Base-by-base conservation (phyloP, 2,329 filamentous ascomycete genomes). In the Fusarium sp. region DNA sequence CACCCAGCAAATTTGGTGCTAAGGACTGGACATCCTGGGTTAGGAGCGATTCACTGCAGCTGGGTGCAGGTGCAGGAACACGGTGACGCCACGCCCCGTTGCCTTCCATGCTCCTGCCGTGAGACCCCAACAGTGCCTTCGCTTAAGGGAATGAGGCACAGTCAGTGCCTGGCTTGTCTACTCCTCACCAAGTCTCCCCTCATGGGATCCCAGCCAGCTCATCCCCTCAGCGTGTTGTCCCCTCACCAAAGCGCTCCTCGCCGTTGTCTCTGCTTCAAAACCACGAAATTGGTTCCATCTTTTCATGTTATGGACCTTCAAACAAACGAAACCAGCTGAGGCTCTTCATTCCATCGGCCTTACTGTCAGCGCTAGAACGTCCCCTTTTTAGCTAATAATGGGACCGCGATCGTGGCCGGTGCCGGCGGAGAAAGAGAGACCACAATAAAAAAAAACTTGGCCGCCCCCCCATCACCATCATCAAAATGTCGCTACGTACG, bases 31-130 rank as follows among this genome's bases (percentile, higher is more conserved):
- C 14, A 46, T 14, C 42, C 42, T 46, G 38, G 17, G 42, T 20
- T 20, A 66, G 49, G 29, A 27, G 38, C 27, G 27, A 38, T 55
- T 35, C 40, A 35, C 53, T 53, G 40, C 56, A 59, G 56, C 27
- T 31, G 46, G 22, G 65, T 65, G 65, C 68, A 70, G 22, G 65
- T 65, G 65, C 68, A 70, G 68, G 68, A 70, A 70, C 68, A 65
- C 61, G 46, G 56, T 38, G 56, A 62, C 60, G 67, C 68, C 68
- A 64, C 68, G 44, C 51, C 51, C 33, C 53, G 27, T 56, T 49
- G 31, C 20, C 42, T 67, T 33, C 20, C 42, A 63, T 33, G 53
- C 49, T 29, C 67, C 67, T 67, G 51, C 38, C 64, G 20, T 27
- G 46, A 38, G 24, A 61, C 40, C 44, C 59, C 44, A 62, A 62